Conservation (phyloP, 305 asterid species). For the Euphrasia arctica region DNA sequence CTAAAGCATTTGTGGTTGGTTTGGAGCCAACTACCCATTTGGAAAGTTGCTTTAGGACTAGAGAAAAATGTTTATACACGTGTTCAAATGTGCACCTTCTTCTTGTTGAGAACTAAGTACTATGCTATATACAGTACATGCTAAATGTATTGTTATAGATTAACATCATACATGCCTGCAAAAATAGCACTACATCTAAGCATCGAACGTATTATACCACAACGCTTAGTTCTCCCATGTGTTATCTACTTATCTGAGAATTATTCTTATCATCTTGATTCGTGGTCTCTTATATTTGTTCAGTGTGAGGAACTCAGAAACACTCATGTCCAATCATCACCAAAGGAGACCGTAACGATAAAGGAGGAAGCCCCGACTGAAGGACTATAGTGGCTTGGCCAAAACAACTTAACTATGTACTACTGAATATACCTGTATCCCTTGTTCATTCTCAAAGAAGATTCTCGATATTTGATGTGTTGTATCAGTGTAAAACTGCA, state of each 20-base stretch:
- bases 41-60: background rate
- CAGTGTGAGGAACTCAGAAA: conserved; percentile 53
- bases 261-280: background rate
- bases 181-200: too few relatives aligned
- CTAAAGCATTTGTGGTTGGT: background rate
- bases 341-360: conserved; percentile 26
- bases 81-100: background rate
- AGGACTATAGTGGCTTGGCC: conserved; percentile 19
- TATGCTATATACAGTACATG: too few relatives aligned
- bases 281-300: conserved; percentile 18
- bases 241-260: background rate
- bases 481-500: conserved; percentile 1
- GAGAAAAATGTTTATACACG: background rate
- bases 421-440: conserved; percentile 1
- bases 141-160: too few relatives aligned
- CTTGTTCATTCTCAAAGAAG: background rate
- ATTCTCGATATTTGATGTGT: background rate
- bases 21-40: background rate
- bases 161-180: too few relatives aligned
- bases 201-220: too few relatives aligned
- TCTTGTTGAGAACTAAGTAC: background rate
- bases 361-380: conserved; percentile 34
- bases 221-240: too few relatives aligned
- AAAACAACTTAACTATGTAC: conserved; percentile 14
- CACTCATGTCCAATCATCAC: conserved; percentile 33